Evolutionary conservation across 345 rosid genomes (phyloP).

Genomic region (Eucalyptus viminalis): DNA sequence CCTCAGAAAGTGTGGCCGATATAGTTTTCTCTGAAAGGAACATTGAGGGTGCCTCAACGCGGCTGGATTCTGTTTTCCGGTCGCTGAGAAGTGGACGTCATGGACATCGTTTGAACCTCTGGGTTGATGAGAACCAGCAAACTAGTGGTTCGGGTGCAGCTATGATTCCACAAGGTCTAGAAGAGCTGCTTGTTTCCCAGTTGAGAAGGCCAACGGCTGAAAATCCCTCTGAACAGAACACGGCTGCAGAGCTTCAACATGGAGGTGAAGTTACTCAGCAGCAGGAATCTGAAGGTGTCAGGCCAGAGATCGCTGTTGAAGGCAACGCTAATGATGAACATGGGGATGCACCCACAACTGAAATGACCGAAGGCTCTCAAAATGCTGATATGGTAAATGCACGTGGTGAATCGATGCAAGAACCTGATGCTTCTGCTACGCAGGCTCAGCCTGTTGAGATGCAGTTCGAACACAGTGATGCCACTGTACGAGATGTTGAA

Average conservation of each 20-base stretch:
- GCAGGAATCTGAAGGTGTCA: conserved; percentile 31
- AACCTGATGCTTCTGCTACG: conserved; percentile 13
- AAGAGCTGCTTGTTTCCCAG: conserved; percentile 86
- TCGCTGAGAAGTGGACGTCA: conserved; percentile 84
- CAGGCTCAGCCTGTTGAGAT: conserved; percentile 64
- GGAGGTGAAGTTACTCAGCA: conserved; percentile 24
- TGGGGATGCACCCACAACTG: conserved; percentile 21
- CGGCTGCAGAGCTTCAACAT: conserved; percentile 26
- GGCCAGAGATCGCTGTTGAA: conserved; percentile 35
- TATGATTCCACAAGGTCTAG: conserved; percentile 75
- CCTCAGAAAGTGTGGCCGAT: conserved; percentile 40
- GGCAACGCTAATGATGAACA: conserved; percentile 32
- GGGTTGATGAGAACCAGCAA: conserved; percentile 85
- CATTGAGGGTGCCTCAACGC: conserved; percentile 30
- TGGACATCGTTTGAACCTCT: conserved; percentile 77
- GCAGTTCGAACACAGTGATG: conserved; percentile 90
- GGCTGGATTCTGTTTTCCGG: conserved; percentile 74
- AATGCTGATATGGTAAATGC: conserved; percentile 32
- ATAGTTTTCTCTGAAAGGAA: conserved; percentile 39
- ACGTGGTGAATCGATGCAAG: conserved; percentile 27
- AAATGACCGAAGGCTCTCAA: conserved; percentile 25
- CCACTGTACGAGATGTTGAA: conserved; percentile 73
- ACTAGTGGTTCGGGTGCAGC: conserved; percentile 66
- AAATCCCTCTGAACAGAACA: conserved; percentile 46
- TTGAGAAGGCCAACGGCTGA: conserved; percentile 62